Conservation (phyloP, 352 stramenopile genomes). For the Plasmopara muralis region DNA sequence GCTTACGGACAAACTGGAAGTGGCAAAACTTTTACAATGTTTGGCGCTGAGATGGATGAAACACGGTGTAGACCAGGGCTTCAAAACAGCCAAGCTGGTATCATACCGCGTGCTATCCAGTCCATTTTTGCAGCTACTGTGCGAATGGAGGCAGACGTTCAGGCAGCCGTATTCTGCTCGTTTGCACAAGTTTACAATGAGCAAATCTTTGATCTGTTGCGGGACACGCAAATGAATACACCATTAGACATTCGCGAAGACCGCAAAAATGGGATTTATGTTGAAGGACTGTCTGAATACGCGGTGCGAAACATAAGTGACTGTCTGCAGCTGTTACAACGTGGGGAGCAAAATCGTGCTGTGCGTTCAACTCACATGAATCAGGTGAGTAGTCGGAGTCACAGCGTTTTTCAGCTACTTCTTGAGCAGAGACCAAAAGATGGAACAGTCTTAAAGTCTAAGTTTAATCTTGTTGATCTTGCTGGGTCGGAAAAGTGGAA, state of each 20-base stretch:
- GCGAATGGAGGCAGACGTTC: conserved; percentile 40
- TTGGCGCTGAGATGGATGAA: conserved; percentile 62
- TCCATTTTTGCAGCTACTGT: conserved; percentile 73
- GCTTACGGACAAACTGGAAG: conserved; percentile 81
- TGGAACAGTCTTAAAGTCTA: conserved; percentile 77
- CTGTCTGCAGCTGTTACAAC: conserved; percentile 78
- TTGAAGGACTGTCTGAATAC: conserved; percentile 89
- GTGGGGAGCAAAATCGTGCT: conserved; percentile 80
- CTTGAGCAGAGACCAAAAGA: conserved; percentile 72
- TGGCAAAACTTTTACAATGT: conserved; percentile 87
- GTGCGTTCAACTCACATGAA: conserved; percentile 91
- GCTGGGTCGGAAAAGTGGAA: conserved; percentile 93
- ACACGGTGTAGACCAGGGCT: conserved; percentile 66
- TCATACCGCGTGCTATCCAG: conserved; percentile 88
- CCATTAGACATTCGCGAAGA: conserved; percentile 85
- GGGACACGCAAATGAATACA: conserved; percentile 67
- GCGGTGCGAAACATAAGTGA: conserved; percentile 78
- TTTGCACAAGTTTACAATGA: conserved; percentile 93
- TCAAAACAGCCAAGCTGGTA: conserved; percentile 74
- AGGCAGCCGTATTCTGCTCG: conserved; percentile 63
- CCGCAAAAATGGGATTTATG: conserved; percentile 82
- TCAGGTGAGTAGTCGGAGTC: conserved; percentile 82
- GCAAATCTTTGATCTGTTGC: conserved; percentile 84
- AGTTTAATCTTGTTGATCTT: conserved; percentile 94
- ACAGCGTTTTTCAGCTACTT: conserved; percentile 86